Conservation (phyloP, 2,329 filamentous ascomycete genomes). For the Aspergillus tanneri region DNA sequence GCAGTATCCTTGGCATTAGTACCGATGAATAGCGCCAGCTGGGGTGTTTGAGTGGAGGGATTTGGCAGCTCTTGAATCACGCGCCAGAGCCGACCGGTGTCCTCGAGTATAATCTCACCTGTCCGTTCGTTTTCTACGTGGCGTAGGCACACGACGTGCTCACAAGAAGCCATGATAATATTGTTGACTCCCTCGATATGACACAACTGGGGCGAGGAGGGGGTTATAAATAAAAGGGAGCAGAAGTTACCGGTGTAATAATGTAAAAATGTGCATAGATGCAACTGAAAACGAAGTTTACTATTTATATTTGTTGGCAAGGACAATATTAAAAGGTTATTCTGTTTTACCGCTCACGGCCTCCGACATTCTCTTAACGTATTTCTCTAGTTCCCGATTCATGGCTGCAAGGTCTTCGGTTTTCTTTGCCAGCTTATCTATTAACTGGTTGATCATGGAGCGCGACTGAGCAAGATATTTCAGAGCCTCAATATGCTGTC, state of each 20-base stretch:
- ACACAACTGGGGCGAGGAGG: too few relatives aligned
- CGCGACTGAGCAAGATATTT: not conserved
- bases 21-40: conserved; percentile 11
- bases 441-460: not conserved
- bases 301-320: too few relatives aligned
- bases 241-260: not conserved
- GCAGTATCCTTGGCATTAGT: conserved; percentile 9
- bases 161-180: conserved; percentile 10
- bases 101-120: conserved; percentile 10
- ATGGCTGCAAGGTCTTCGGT: not conserved
- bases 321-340: not conserved
- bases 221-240: not conserved
- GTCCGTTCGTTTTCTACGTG: conserved; percentile 7
- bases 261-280: not conserved
- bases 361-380: not conserved
- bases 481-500: not conserved
- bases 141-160: conserved; percentile 11
- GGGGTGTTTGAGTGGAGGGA: conserved; percentile 5
- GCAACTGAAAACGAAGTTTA: not conserved
- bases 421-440: not conserved
- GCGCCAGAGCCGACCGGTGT: conserved; percentile 7
- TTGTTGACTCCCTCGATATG: too few relatives aligned
- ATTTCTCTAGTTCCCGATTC: not conserved
- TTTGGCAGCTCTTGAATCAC: conserved; percentile 9
- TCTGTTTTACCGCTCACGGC: not conserved